Evolutionary conservation across 23 red algal genomes (phyloP), one percentile per base, ranked within the genome.

Genomic region (Rhodosorus marinus): DNA sequence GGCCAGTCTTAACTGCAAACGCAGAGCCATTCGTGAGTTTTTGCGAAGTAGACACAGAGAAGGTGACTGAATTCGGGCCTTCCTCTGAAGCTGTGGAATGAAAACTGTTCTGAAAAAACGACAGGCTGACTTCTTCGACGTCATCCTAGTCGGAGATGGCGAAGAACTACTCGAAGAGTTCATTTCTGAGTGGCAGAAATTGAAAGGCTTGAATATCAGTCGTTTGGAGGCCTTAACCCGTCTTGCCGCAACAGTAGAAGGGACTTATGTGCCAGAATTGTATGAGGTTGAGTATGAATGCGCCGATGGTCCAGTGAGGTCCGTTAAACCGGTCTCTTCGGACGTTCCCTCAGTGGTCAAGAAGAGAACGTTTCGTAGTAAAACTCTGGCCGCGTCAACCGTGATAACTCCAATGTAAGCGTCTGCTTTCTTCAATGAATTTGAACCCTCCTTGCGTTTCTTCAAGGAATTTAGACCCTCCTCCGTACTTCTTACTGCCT

Each of bases 61-160:
- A n/a, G n/a, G n/a, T n/a, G n/a, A n/a, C n/a, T n/a, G n/a, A n/a
- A n/a, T n/a, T n/a, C n/a, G n/a, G n/a, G n/a, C n/a, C n/a, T n/a
- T n/a, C n/a, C n/a, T n/a, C n/a, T n/a, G n/a, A n/a, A n/a, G n/a
- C n/a, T n/a, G n/a, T n/a, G n/a, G n/a, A n/a, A n/a, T n/a, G n/a
- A n/a, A n/a, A n/a, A n/a, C n/a, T n/a, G n/a, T n/a, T n/a, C n/a
- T n/a, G n/a, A n/a, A n/a, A n/a, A n/a, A n/a, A n/a, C n/a, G n/a
- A n/a, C n/a, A n/a, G n/a, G n/a, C n/a, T n/a, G n/a, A n/a, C n/a
- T 69, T 69, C 26, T 69, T 69, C 41, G 64, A 69, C 36, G 22
- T 69, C 38, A 42, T 69, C 17, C 48, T 69, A 29, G 31, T 69
- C 15, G 64, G 64, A 3, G 64, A 69, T 33, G 64, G 64, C 6